These are phyloP conservation scores for Pseudopyrenochaeta lycopersici DNA, from an alignment of 2,329 filamentous ascomycete genomes.

Conservation along the genomic window DNA sequence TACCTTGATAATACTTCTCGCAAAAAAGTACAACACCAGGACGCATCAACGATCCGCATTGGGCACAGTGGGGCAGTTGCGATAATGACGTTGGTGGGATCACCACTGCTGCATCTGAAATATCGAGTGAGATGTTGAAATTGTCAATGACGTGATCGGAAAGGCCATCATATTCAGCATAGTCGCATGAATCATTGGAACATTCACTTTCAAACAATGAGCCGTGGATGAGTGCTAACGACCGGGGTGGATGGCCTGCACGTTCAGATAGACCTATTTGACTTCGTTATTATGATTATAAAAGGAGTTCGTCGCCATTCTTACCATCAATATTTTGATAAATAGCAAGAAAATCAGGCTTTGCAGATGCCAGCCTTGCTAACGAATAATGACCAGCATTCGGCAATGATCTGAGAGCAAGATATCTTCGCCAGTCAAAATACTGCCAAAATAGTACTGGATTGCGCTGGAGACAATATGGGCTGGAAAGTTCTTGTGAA, in stretches of 20 bases:
- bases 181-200: not conserved
- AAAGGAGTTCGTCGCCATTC: not conserved
- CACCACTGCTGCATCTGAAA: not conserved
- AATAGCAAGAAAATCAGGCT: not conserved
- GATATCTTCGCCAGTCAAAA: not conserved
- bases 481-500: not conserved
- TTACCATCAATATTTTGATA: not conserved
- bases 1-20: constrained; percentile 14
- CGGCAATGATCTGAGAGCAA: not conserved
- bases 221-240: not conserved
- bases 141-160: too few species aligned
- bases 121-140: not conserved
- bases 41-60: constrained; percentile 14
- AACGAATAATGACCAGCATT: not conserved
- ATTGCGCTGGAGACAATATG: not conserved
- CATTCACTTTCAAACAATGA: not conserved
- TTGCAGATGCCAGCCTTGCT: not conserved
- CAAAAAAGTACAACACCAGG: constrained; percentile 25
- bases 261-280: not conserved
- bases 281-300: not conserved
- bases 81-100: not conserved
- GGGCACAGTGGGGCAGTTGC: constrained; percentile 17
- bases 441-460: not conserved
- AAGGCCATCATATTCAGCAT: not conserved
- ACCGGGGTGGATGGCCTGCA: not conserved